phyloP scores from a whole-genome alignment of 2,329 filamentous ascomycete genomes.

The Aspergillus awamori region DNA sequence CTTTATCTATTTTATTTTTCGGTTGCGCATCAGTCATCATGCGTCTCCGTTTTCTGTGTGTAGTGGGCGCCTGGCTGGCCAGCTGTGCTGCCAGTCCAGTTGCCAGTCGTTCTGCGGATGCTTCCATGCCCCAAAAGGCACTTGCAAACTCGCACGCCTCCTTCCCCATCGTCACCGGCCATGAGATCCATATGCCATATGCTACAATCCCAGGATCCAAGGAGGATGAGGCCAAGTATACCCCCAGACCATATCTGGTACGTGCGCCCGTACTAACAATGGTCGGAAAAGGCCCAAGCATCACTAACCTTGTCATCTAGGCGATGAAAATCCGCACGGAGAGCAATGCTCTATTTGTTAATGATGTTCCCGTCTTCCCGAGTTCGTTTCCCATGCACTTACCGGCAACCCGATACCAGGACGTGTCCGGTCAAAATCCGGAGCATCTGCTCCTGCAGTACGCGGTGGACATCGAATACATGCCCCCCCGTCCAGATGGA shows the following conservation, averaged over 20 bases:
- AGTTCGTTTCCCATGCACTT: conserved; percentile 1
- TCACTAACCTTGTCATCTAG: not conserved
- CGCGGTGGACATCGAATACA: conserved; percentile 5
- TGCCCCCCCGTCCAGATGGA: not conserved
- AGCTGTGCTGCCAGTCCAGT: not conserved
- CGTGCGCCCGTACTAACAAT: not conserved
- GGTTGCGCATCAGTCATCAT: not conserved
- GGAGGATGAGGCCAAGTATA: not conserved
- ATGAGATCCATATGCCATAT: conserved; percentile 6
- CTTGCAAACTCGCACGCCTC: not conserved
- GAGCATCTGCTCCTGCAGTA: conserved; percentile 1
- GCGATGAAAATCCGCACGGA: conserved; percentile 6
- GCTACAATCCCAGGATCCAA: not conserved
- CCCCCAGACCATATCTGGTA: not conserved
- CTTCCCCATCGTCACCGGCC: conserved; percentile 3
- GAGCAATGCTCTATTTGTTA: conserved; percentile 1
- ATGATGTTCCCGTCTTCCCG: conserved; percentile 2
- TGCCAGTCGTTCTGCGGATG: not conserved
- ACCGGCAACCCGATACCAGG: not conserved
- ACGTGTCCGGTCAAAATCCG: not conserved
- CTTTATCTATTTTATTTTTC: too few relatives aligned
- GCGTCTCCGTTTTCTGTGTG: not conserved
- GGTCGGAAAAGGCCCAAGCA: not conserved
- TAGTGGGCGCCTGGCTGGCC: not conserved
- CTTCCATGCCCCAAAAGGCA: not conserved